These are phyloP conservation scores for Penicillium lividum DNA, from an alignment of 495 filamentous ascomycete genomes.

Conservation along the genomic window DNA sequence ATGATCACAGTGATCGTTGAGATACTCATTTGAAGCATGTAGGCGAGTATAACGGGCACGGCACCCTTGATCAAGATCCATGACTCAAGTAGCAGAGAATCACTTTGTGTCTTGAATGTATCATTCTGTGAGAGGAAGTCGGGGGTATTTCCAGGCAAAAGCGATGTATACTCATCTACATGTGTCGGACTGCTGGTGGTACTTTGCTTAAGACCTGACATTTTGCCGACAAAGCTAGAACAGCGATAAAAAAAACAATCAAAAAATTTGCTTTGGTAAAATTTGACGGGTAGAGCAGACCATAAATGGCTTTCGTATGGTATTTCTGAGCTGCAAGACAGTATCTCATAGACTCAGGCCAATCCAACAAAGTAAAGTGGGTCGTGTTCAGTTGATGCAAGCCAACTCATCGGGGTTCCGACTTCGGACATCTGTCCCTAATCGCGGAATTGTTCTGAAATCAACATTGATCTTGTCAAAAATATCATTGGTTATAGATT, in stretches of 20 bases:
- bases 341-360: background rate
- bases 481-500: conserved; percentile 1
- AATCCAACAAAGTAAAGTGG: background rate
- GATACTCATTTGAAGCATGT: conserved; percentile 85
- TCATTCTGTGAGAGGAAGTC: background rate
- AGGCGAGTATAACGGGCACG: conserved; percentile 83
- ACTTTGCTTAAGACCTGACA: background rate
- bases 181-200: no score
- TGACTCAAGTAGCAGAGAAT: background rate
- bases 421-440: background rate
- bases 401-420: background rate
- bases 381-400: background rate
- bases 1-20: conserved; percentile 86
- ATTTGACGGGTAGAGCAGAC: background rate
- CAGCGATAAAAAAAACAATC: background rate
- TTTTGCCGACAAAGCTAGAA: background rate
- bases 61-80: conserved; percentile 67
- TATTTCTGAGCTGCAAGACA: background rate
- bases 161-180: background rate
- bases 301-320: background rate
- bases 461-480: background rate
- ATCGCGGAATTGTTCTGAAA: background rate
- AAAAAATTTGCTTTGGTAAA: background rate
- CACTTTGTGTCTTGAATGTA: background rate
- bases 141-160: background rate